Base-by-base conservation (phyloP, 2,329 filamentous ascomycete species). In the Atkinsonella hypoxylon region DNA sequence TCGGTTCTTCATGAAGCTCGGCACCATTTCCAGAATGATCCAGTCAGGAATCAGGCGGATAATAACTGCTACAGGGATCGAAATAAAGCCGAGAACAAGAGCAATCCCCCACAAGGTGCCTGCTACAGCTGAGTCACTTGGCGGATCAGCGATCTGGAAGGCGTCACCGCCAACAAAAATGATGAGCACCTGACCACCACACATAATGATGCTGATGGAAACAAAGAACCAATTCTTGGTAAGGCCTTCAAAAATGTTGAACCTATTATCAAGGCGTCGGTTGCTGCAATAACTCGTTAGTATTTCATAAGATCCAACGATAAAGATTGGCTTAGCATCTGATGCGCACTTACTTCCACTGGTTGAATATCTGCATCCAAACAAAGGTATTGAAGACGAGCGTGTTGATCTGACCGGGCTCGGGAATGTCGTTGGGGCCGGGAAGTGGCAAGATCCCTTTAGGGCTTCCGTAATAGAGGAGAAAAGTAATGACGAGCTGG, bases 331-430 rank as follows among this genome's bases (percentile, higher is more conserved):
- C 30, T n/a, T 15, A 13, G 26, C 12, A 17, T 2, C 30, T 15
- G 42, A 30, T 6, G 32, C 34, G 31, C 55, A 81, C 80, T 78
- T 75, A 83, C 80, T 97, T 97, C 78, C 94, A 87, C 64, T 95
- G 86, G 69, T 97, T 97, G 74, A 97, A 97, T 59, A 97, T 94
- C 61, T 97, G 91, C 90, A 97, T 96, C 91, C 91, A 97, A 49
- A 96, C 91, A 64, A 97, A 97, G 0, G 89, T 93, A 72, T 97
- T 97, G 77, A 97, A 97, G 8, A 97, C 87, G 45, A 97, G 76
- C 2, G 89, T 94, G 51, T 82, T 74, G 53, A 94, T 75, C 59
- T 86, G 75, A 1, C 63, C 67, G 1, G 45, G 22, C 0, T 45
- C 50, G 9, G 60, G 62, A 4, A 57, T 62, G 13, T 75, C 64